Evolutionary conservation across 1,139 yeast genomes (phyloP), one percentile per base, ranked within the genome.

Genomic region (Insectozyma bohioensis): DNA sequence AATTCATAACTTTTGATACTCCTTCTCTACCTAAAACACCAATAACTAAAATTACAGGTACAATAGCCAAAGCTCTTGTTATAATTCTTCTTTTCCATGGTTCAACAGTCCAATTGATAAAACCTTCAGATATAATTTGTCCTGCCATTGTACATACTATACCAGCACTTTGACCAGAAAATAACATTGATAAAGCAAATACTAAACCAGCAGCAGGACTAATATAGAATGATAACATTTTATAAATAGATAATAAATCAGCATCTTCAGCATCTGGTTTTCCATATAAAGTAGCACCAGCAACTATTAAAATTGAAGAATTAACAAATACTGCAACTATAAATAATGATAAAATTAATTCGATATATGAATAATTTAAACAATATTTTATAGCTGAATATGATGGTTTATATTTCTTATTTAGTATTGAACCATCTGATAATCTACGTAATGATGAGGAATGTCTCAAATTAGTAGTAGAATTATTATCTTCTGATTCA

Each of bases 131-230:
- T 8, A 84, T 83, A 55, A 84, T 79, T 56, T 84, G 90, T 2
- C 92, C 92, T 1, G 90, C 80, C 71, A 84, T 72, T 1, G 94
- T 84, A 54, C 92, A 83, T 2, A 83, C 87, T 13, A 84, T 79
- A 18, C 92, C 92, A 1, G 92, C 92, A 46, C 86, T 79, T 48
- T 83, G 85, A 12, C 92, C 90, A 4, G 88, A 79, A 45, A 82
- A 82, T 30, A 84, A 59, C 68, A 84, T 70, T 0, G 90, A 87
- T 36, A 83, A 61, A 8, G 85, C 87, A 60, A 84, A 84, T 1
- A 83, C 67, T 2, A 82, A 61, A 5, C 92, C 94, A 0, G 88
- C 90, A 14, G 78, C 71, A 14, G 82, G 78, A 0, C 87, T 79
- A 33, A 84, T 64, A 41, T 79, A 78, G 8, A 58, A 53, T 14